Conservation (phyloP, 805 yeast species). For the Ogataea ganodermae region DNA sequence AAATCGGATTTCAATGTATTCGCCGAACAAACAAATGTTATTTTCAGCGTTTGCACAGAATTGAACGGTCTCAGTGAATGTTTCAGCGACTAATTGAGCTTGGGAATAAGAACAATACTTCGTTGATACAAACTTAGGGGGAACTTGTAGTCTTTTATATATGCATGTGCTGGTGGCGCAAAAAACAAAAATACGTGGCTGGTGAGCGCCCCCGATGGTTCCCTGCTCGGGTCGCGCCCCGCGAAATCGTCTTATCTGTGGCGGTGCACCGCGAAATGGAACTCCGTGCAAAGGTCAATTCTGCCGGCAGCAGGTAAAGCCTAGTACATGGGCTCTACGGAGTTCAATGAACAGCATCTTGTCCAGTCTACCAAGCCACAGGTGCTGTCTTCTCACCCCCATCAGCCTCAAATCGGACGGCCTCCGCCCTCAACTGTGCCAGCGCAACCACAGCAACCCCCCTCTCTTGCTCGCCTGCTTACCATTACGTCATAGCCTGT, state of each 20-base stretch:
- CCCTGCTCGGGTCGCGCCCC: background rate
- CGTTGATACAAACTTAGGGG: background rate
- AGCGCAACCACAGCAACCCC: background rate
- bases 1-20: background rate
- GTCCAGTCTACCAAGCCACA: too few species aligned
- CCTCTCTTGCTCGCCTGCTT: too few species aligned
- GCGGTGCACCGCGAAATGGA: conserved; percentile 5
- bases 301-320: too few species aligned
- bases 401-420: too few species aligned
- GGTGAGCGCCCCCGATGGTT: background rate
- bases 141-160: background rate
- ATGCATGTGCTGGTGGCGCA: conserved; percentile 4
- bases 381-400: too few species aligned
- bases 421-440: too few species aligned
- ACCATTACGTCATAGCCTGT: conserved; percentile 5
- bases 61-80: too few species aligned
- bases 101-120: background rate
- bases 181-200: background rate
- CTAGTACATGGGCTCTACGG: too few species aligned
- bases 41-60: too few species aligned
- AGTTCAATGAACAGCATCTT: too few species aligned
- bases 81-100: too few species aligned
- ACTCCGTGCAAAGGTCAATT: conserved; percentile 4
- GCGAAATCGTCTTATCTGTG: background rate
- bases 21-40: background rate